Evolutionary conservation across 2,329 filamentous ascomycete species (phyloP), one percentile per base, ranked within the genome.

Genomic region (Gyromitra esculenta): DNA sequence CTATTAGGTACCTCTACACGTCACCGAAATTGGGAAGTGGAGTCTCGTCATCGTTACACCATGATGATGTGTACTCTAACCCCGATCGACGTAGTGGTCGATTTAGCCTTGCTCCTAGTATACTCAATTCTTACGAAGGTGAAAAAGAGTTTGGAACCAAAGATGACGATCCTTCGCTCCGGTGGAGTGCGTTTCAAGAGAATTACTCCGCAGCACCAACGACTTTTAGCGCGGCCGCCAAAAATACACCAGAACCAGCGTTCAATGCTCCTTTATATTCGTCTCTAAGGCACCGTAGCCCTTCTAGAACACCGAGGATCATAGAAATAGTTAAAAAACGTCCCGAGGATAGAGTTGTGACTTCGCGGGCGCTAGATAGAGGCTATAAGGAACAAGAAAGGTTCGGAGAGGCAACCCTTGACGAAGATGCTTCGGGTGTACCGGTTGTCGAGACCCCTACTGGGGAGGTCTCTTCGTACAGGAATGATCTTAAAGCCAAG

Each of bases 301-400:
- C 37, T 37, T 37, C 56, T 13, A 48, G 70, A 59, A 41, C 8
- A 7, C 68, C 73, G 50, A 73, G 39, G 31, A 21, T 76, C 8
- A 57, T 76, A 13, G 35, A 74, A 13, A 57, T 74, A 13, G 15
- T 35, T 9, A 74, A 52, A 18, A 64, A 74, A 59, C 9, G 25
- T 25, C 37, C 37, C 13, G 64, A 45, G 2, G 9, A 25, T 5
- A 45, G 37, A n/a, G 9, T 25, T 63, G 11, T n/a, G 0, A 25
- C 50, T 15, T 37, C 56, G 41, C 15, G 21, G 5, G 25, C 25
- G 25, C 25, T 31, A 31, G 21, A 45, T 39, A 35, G 50, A 39
- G 21, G 15, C 43, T 5, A 13, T 60, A 18, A 18, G 39, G 68
- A 45, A n/a, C 25, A 43, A 35, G n/a, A 21, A 4, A 25, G n/a